A percentile compares a stretch with the other conserved stretches of the same genome.
phyloP scores from a whole-genome alignment of 2,329 filamentous ascomycete genomes.

The Calonectria leucothoes region DNA sequence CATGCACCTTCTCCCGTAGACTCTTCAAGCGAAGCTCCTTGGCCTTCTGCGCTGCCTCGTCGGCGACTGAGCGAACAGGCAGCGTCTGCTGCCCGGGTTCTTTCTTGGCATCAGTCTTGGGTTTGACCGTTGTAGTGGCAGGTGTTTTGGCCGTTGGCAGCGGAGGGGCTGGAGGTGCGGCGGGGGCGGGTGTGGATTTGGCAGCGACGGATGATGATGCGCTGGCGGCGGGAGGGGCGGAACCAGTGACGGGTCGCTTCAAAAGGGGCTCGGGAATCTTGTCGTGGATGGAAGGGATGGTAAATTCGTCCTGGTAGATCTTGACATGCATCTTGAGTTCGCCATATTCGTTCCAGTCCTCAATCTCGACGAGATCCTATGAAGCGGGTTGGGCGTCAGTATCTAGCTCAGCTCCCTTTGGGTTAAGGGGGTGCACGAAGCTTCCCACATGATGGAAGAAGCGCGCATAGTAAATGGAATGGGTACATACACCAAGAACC shows the following conservation, averaged over 20 bases:
- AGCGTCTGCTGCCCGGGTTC: slow-evolving; percentile 46
- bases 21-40: slow-evolving; percentile 68
- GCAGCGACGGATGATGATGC: slow-evolving; percentile 37
- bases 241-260: slow-evolving; percentile 33
- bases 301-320: slow-evolving; percentile 73
- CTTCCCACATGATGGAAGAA: neutral
- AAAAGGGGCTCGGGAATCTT: slow-evolving; percentile 55
- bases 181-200: slow-evolving; percentile 32
- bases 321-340: slow-evolving; percentile 89
- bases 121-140: slow-evolving; percentile 21
- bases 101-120: slow-evolving; percentile 34
- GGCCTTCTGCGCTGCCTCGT: slow-evolving; percentile 74
- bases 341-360: slow-evolving; percentile 99
- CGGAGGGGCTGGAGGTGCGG: slow-evolving; percentile 38
- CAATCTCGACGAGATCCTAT: slow-evolving; percentile 91
- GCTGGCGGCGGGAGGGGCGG: slow-evolving; percentile 37
- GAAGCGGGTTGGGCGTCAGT: slow-evolving; percentile 2
- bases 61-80: slow-evolving; percentile 66
- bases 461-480: neutral
- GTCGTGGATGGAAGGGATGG: slow-evolving; percentile 66
- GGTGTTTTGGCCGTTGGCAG: slow-evolving; percentile 39
- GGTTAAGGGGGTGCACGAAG: neutral
- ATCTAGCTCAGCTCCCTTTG: neutral
- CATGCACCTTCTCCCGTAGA: slow-evolving; percentile 66
- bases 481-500: slow-evolving; percentile 80